Evolutionary conservation across 2,329 filamentous ascomycete genomes (phyloP).

Genomic region (Aspergillus ibericus): DNA sequence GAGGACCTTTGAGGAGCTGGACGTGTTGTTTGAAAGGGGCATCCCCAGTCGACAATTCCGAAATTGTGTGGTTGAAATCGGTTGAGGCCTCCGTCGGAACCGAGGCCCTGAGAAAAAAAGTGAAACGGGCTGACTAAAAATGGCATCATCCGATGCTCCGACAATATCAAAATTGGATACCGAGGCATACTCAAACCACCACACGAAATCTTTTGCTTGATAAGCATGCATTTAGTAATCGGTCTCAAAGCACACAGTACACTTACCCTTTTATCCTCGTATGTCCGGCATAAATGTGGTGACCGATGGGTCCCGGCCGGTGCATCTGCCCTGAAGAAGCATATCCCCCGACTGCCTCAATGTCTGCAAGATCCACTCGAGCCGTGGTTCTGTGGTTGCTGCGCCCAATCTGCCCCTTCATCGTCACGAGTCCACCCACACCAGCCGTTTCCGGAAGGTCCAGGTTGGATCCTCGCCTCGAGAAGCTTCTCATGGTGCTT

Average conservation of each 20-base stretch:
- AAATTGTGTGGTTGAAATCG: neutral
- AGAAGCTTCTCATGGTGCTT: neutral
- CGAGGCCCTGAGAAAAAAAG: neutral
- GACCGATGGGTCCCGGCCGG: neutral
- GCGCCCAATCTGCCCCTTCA: neutral
- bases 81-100: neutral
- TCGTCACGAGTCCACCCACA: neutral
- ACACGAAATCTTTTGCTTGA: neutral
- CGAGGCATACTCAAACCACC: neutral
- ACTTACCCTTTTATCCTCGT: neutral
- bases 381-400: neutral
- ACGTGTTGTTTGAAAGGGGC: conserved; percentile 30
- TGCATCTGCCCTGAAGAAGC: neutral
- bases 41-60: conserved; percentile 26
- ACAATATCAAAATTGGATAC: neutral
- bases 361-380: neutral
- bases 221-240: neutral
- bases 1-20: conserved; percentile 31
- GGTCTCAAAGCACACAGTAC: neutral
- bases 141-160: neutral
- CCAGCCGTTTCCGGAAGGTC: neutral
- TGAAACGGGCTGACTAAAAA: neutral
- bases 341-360: neutral
- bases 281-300: neutral
- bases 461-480: neutral